A percentile compares a stretch with the other conserved stretches of the same genome.
These are phyloP conservation scores for Aspergillus alliaceus DNA, from an alignment of 2,329 filamentous ascomycete genomes.

Conservation along the genomic window DNA sequence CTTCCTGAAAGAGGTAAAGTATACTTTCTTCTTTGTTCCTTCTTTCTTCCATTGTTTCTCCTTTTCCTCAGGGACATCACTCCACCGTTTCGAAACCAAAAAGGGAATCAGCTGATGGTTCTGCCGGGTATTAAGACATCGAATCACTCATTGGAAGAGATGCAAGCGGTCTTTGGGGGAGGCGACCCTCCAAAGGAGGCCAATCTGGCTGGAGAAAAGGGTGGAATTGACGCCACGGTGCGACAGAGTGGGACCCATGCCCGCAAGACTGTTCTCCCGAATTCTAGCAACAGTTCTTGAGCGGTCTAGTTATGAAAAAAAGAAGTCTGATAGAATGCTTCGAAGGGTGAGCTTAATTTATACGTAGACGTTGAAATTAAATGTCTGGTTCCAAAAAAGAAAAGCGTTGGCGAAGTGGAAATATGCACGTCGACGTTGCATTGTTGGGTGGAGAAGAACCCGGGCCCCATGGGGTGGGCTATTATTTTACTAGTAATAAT, in stretches of 20 bases:
- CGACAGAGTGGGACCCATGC: neutral
- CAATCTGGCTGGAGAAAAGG: constrained; percentile 4
- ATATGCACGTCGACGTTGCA: neutral
- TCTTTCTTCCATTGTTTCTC: neutral
- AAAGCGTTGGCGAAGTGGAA: neutral
- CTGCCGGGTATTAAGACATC: constrained; percentile 34
- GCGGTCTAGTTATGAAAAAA: too few relatives aligned
- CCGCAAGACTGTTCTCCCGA: neutral
- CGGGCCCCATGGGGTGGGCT: neutral
- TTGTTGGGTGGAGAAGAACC: neutral
- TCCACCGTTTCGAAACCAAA: neutral
- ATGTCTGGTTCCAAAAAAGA: neutral
- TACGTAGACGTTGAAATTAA: neutral
- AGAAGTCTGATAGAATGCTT: neutral
- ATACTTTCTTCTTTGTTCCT: neutral
- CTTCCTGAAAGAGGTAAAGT: constrained; percentile 39
- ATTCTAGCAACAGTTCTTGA: too few relatives aligned
- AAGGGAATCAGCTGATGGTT: neutral
- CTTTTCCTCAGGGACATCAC: neutral
- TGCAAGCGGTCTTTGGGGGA: constrained; percentile 39
- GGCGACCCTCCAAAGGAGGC: constrained; percentile 13
- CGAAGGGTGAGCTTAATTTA: neutral
- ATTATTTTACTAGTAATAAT: too few relatives aligned
- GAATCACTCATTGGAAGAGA: constrained; percentile 47
- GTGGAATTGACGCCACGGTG: neutral